phyloP scores from a whole-genome alignment of 2,329 filamentous ascomycete species.

The Diaporthe velutina region DNA sequence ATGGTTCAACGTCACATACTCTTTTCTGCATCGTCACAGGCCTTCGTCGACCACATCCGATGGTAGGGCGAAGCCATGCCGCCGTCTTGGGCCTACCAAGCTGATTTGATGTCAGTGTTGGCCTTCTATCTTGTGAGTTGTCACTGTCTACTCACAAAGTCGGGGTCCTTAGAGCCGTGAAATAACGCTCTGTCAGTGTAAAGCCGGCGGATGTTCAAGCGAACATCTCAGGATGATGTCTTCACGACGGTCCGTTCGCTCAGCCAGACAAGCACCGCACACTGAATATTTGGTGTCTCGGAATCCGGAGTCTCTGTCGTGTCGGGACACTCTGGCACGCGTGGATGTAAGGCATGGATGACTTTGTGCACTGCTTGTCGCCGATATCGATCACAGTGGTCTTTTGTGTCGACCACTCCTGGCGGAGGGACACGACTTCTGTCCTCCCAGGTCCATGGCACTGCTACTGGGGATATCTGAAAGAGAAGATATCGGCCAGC shows the following conservation, averaged over 20 bases:
- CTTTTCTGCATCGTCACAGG: neutral
- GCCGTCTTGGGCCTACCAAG: too few species aligned
- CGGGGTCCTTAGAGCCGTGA: neutral
- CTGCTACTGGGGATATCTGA: neutral
- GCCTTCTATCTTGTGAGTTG: neutral
- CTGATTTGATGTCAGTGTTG: neutral
- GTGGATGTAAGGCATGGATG: neutral
- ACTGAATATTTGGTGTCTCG: neutral
- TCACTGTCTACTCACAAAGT: neutral
- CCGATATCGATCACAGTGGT: neutral
- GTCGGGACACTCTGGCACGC: neutral
- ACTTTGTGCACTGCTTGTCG: neutral
- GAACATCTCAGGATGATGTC: neutral
- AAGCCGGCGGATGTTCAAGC: neutral
- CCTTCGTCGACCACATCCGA: neutral
- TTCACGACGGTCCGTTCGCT: neutral
- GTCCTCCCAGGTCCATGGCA: neutral
- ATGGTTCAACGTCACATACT: neutral
- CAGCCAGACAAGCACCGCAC: neutral
- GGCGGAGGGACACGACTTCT: neutral
- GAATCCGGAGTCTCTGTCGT: neutral
- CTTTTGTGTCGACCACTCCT: neutral
- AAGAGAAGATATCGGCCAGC: neutral
- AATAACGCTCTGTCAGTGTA: neutral
- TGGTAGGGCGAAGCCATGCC: neutral